Percentiles rank a stretch among this genome's conserved stretches.
phyloP scores from a whole-genome alignment of 768 basidiomycete species.

The Fistulinella prunicolor region DNA sequence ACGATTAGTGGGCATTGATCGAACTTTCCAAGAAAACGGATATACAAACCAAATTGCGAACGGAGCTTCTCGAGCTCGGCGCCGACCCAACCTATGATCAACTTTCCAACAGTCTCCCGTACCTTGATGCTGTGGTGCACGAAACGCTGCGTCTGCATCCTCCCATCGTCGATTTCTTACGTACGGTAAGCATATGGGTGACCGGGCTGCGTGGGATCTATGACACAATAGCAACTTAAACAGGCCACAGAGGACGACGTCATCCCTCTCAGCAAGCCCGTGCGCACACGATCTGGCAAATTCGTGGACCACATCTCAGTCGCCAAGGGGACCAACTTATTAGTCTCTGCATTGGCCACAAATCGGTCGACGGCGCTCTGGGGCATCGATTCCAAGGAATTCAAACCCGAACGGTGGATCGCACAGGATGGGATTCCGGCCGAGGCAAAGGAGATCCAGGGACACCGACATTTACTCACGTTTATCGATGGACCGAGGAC shows the following conservation, averaged over 20 bases:
- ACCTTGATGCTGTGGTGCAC: too few relatives aligned
- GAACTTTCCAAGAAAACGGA: background rate
- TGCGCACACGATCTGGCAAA: constrained; percentile 40
- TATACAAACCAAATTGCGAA: too few relatives aligned
- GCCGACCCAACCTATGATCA: too few relatives aligned
- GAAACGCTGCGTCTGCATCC: too few relatives aligned
- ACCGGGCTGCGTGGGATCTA: too few relatives aligned
- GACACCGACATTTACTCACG: constrained; percentile 48
- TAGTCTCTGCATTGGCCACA: constrained; percentile 41
- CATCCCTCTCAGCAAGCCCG: constrained; percentile 50
- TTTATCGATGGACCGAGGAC: constrained; percentile 52
- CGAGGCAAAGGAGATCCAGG: constrained; percentile 42
- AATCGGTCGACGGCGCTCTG: constrained; percentile 53
- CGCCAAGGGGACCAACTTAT: constrained; percentile 44
- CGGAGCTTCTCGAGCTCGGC: too few relatives aligned
- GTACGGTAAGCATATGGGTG: too few relatives aligned
- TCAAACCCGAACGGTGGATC: constrained; percentile 64
- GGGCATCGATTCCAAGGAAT: constrained; percentile 57
- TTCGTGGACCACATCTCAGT: constrained; percentile 39
- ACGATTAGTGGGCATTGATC: background rate
- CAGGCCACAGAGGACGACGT: constrained; percentile 52
- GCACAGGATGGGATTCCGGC: constrained; percentile 23
- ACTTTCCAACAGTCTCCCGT: too few relatives aligned
- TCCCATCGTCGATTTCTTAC: too few relatives aligned
- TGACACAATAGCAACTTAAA: too few relatives aligned